phyloP scores from a whole-genome alignment of 1,284 basidiomycete genomes.

The Irpex rosettiformis region DNA sequence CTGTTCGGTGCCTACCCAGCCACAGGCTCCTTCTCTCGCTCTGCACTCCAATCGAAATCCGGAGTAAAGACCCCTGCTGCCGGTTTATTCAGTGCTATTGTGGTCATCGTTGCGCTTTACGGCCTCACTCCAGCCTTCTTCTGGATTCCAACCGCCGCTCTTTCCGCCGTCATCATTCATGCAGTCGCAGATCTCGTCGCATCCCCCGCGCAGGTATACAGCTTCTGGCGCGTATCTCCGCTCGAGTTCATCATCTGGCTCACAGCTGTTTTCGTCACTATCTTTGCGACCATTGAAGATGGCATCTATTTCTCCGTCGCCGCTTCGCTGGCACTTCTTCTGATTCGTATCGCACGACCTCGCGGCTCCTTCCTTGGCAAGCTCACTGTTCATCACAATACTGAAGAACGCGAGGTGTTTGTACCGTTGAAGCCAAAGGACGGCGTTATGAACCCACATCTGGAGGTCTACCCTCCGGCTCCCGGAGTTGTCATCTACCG shows the following conservation, averaged over 20 bases:
- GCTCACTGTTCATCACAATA: constrained; percentile 33
- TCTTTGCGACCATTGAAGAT: constrained; percentile 87
- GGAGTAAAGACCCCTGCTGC: constrained; percentile 94
- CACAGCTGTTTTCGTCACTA: constrained; percentile 83
- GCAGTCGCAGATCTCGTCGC: constrained; percentile 91
- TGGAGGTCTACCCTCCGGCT: constrained; percentile 77
- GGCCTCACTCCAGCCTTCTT: constrained; percentile 88
- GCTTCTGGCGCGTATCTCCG: constrained; percentile 92
- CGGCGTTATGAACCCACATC: constrained; percentile 59
- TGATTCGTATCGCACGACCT: constrained; percentile 88
- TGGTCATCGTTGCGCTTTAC: constrained; percentile 91
- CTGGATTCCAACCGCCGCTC: constrained; percentile 75
- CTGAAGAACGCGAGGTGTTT: constrained; percentile 67
- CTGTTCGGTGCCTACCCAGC: constrained; percentile 92
- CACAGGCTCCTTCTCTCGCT: constrained; percentile 96
- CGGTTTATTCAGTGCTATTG: constrained; percentile 81
- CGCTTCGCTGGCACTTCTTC: constrained; percentile 78
- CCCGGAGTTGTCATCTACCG: constrained; percentile 91
- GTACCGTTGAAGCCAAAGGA: constrained; percentile 63
- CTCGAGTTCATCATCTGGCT: constrained; percentile 90
- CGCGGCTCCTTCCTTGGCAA: constrained; percentile 89
- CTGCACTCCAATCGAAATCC: constrained; percentile 92
- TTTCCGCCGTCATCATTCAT: constrained; percentile 95
- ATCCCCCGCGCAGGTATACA: constrained; percentile 79
- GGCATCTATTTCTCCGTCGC: constrained; percentile 91